Evolutionary conservation across 2,329 filamentous ascomycete genomes (phyloP).

Genomic region (Pseudogymnoascus sp.): DNA sequence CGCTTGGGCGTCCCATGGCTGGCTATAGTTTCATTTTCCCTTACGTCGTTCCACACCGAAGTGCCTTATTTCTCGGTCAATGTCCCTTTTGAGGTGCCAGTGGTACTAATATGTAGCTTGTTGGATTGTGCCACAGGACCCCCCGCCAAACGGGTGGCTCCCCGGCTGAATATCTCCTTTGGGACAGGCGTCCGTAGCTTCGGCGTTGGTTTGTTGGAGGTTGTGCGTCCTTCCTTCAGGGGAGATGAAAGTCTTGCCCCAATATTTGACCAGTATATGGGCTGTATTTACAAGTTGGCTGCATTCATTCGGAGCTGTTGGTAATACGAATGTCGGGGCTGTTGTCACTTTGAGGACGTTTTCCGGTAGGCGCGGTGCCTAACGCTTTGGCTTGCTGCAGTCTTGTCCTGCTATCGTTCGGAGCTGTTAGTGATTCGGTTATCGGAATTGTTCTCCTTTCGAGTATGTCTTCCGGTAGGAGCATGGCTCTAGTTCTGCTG

Average conservation of each 20-base stretch:
- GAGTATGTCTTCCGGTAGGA: neutral
- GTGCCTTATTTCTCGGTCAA: neutral
- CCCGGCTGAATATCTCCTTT: neutral
- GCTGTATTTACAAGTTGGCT: neutral
- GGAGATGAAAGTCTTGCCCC: neutral
- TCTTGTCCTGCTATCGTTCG: neutral
- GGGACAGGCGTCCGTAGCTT: neutral
- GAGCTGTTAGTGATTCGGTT: neutral
- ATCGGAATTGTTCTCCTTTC: neutral
- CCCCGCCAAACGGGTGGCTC: neutral
- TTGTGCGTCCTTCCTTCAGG: neutral
- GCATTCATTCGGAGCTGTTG: neutral
- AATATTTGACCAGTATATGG: neutral
- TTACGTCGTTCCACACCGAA: neutral
- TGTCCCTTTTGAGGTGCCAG: neutral
- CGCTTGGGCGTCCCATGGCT: neutral
- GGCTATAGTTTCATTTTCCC: neutral
- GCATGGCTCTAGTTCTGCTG: neutral
- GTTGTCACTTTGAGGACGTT: neutral
- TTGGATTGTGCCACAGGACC: neutral
- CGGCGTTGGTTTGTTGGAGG: neutral
- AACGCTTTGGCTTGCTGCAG: too few species aligned
- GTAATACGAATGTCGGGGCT: neutral
- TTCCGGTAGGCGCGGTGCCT: neutral
- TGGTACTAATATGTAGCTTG: slow-evolving; percentile 3